phyloP scores from a whole-genome alignment of 1,139 yeast genomes.

The Kodamaea alishanica region DNA sequence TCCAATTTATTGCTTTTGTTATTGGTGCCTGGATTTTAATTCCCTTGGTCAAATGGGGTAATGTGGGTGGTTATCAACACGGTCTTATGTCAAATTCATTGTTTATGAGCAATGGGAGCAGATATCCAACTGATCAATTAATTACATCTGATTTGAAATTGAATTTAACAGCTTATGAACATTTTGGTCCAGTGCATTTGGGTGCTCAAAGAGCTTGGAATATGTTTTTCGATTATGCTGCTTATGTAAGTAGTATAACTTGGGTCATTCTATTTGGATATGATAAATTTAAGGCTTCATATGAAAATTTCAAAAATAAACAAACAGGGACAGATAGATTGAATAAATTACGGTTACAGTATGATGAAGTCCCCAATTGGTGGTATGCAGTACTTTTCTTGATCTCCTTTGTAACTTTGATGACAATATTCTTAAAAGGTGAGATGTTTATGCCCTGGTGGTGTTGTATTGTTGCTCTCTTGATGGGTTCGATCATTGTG shows the following conservation, averaged over 20 bases:
- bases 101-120: constrained; percentile 14
- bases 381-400: constrained; percentile 40
- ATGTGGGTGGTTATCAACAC: constrained; percentile 8
- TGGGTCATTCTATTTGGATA: constrained; percentile 44
- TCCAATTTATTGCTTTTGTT: constrained; percentile 19
- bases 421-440: constrained; percentile 32
- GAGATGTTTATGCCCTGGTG: constrained; percentile 50
- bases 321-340: constrained; percentile 31
- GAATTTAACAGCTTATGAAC: constrained; percentile 17
- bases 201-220: constrained; percentile 51
- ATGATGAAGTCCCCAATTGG: constrained; percentile 37
- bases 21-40: constrained; percentile 20
- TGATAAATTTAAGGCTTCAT: constrained; percentile 21
- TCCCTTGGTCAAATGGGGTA: constrained; percentile 19
- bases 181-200: constrained; percentile 18
- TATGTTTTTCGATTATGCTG: constrained; percentile 51
- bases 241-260: constrained; percentile 44
- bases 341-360: constrained; percentile 34
- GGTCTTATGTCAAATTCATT: constrained; percentile 19
- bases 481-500: constrained; percentile 42
- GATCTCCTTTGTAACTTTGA: constrained; percentile 31
- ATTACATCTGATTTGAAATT: constrained; percentile 14
- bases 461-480: constrained; percentile 42
- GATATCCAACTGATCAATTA: constrained; percentile 16
- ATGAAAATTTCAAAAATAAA: constrained; percentile 9